These are phyloP conservation scores for Austroboletus festivus DNA, from an alignment of 768 basidiomycete species.

Conservation along the genomic window DNA sequence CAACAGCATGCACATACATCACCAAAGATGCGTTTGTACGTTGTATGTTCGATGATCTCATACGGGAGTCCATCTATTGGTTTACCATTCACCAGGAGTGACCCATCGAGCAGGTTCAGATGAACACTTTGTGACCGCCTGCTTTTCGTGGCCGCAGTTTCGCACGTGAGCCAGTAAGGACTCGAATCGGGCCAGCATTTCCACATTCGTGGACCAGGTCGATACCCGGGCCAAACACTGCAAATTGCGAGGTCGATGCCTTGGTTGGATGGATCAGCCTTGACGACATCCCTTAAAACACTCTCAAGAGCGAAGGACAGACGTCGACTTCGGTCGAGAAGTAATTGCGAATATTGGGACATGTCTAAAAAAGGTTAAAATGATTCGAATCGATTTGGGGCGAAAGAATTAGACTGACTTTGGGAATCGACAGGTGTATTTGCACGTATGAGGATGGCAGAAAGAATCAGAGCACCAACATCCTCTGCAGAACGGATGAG, in stretches of 20 bases:
- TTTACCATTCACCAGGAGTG: constrained; percentile 39
- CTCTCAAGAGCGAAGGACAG: constrained; percentile 28
- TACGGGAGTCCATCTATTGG: constrained; percentile 15
- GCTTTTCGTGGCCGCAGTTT: constrained; percentile 9
- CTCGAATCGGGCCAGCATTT: constrained; percentile 10
- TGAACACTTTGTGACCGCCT: constrained; percentile 27
- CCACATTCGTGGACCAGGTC: constrained; percentile 17
- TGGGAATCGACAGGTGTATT: constrained; percentile 20
- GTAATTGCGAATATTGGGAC: constrained; percentile 11
- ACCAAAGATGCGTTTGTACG: constrained; percentile 9
- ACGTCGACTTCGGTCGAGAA: constrained; percentile 29
- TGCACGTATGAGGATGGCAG: constrained; percentile 30
- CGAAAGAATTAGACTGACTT: not conserved
- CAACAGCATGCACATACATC: constrained; percentile 3
- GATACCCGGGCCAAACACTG: constrained; percentile 29
- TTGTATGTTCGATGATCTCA: constrained; percentile 1
- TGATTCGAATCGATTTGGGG: not conserved
- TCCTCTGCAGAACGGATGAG: not conserved
- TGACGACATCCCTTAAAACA: constrained; percentile 12
- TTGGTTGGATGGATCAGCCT: constrained; percentile 1
- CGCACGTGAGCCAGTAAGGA: constrained; percentile 27
- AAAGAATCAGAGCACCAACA: constrained; percentile 16
- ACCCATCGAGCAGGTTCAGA: constrained; percentile 38
- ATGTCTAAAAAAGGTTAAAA: not conserved
- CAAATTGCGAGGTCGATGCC: constrained; percentile 31